phyloP scores from a whole-genome alignment of 1,284 basidiomycete genomes.

The Meira miltonrushii region DNA sequence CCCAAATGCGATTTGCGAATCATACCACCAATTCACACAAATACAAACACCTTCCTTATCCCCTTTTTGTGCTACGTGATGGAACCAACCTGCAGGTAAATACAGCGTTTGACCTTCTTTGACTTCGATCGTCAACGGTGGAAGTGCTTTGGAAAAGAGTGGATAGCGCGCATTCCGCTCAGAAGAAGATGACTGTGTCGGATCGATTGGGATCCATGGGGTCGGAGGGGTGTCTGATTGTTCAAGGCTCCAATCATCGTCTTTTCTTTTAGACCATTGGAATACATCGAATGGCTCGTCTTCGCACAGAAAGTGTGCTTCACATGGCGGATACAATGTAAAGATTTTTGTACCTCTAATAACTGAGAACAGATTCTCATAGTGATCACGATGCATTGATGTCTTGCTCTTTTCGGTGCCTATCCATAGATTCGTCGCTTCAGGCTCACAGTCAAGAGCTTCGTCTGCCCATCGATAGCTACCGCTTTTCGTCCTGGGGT shows the following conservation, averaged over 20 bases:
- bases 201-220: conserved; percentile 44
- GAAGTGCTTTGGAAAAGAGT: conserved; percentile 25
- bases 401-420: conserved; percentile 28
- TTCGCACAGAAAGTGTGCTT: conserved; percentile 35
- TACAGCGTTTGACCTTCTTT: conserved; percentile 48
- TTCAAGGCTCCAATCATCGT: neutral
- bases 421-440: conserved; percentile 46
- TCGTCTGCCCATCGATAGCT: conserved; percentile 31
- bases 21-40: conserved; percentile 48
- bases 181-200: conserved; percentile 20
- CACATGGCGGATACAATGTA: conserved; percentile 36
- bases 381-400: conserved; percentile 32
- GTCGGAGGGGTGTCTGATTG: conserved; percentile 19
- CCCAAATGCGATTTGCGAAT: conserved; percentile 16
- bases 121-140: conserved; percentile 33
- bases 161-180: conserved; percentile 24
- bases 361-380: conserved; percentile 46
- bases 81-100: conserved; percentile 41
- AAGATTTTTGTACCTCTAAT: conserved; percentile 40
- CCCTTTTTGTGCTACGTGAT: conserved; percentile 39
- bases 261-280: conserved; percentile 11
- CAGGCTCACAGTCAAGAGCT: conserved; percentile 30
- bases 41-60: conserved; percentile 35
- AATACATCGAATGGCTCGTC: conserved; percentile 13
- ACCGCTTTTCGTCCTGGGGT: neutral